Base-by-base conservation (phyloP, 2,329 filamentous ascomycete species). In the Daldinia sp. region DNA sequence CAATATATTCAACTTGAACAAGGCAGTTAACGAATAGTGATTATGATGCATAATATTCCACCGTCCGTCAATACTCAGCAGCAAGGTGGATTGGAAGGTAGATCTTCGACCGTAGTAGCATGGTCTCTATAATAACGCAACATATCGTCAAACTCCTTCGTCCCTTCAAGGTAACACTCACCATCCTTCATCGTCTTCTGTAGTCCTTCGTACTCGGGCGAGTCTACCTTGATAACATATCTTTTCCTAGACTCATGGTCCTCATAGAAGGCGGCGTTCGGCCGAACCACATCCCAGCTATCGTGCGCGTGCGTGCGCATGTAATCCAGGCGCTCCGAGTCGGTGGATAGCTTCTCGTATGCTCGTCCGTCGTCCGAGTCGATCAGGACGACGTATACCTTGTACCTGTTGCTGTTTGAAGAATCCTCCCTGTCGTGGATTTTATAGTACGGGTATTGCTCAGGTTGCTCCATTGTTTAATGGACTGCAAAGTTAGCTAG, bases 101-200 rank as follows among this genome's bases (percentile, higher is more conserved):
- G 28, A 37, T 58, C 54, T 20, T 51, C 20, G n/a, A 58, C 54
- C 1, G 6, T 4, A 7, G 61, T 58, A 2, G 61, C 61, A 20
- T 58, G 35, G 0, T 64, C 54, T 18, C 44, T 37, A 39, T 58
- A 58, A 30, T 64, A 64, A 7, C 18, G 54, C 3, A 53, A 9
- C 61, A 64, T 64, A 7, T 33, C 61, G 26, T 53, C 53, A 13
- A 58, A 64, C 35, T 64, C 61, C 44, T 59, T 59, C 10, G 61
- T 64, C 13, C 54, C 61, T 10, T 26, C 1, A 37, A 35, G 54
- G 7, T 18, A 39, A 28, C n/a, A 37, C 12, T 48, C 42, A 2
- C 54, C 61, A 20, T 64, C 54, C 28, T 64, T 23, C 26, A 58
- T 30, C 9, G 58, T 6, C 46, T 54, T 58, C 41, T 54, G 15